Evolutionary conservation across 345 rosid species (phyloP).

Genomic region (Lagerstroemia speciosa): DNA sequence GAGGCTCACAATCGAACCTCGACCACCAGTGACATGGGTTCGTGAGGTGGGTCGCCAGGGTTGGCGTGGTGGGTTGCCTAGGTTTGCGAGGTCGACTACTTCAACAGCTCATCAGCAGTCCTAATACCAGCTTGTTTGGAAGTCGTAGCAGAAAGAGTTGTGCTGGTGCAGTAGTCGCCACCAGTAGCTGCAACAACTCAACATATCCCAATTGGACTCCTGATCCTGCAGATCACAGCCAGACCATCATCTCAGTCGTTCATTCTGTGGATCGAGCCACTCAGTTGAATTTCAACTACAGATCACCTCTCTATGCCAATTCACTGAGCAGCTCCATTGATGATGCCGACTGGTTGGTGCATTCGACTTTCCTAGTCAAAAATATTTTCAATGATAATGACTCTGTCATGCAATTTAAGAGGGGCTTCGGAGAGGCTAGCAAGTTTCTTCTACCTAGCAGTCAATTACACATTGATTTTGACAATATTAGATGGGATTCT

Average conservation of each 20-base stretch:
- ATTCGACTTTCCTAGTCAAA: no score
- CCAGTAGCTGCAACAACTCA: slow-evolving; percentile 5
- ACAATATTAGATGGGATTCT: not conserved
- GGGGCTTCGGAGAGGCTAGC: slow-evolving; percentile 34
- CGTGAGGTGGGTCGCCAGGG: slow-evolving; percentile 29
- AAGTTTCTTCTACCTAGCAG: no score
- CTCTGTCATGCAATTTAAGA: slow-evolving; percentile 30
- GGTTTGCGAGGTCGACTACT: no score
- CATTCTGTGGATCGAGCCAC: no score
- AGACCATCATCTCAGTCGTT: not conserved
- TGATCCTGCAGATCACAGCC: no score
- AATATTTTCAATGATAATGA: slow-evolving; percentile 5
- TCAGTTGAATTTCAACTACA: no score
- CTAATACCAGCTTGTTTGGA: slow-evolving; percentile 11
- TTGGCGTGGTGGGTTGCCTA: slow-evolving; percentile 8
- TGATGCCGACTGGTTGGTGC: no score
- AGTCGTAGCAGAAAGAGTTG: no score
- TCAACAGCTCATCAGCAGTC: slow-evolving; percentile 18
- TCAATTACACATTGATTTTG: no score
- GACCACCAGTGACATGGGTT: no score
- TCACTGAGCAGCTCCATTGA: not conserved
- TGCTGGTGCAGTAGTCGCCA: not conserved
- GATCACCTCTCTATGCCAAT: no score
- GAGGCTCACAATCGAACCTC: no score
- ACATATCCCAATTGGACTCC: slow-evolving; percentile 7